Conservation (phyloP, 306 rosid genomes). For the Sechiopsis laciniata region DNA sequence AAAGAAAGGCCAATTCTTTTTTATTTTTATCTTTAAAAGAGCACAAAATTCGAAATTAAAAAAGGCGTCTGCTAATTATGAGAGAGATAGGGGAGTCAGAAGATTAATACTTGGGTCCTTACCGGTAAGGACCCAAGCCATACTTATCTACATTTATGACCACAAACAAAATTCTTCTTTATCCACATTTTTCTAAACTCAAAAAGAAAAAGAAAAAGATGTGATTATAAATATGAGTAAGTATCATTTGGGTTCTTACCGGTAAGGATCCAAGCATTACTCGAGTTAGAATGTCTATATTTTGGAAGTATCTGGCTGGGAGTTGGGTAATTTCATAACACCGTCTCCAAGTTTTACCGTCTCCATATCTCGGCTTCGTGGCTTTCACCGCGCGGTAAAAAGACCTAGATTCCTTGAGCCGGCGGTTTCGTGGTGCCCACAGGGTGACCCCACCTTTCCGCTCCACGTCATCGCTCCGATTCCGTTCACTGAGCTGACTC, state of each 20-base stretch:
- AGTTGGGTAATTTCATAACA: not conserved
- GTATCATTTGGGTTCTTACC: too few relatives aligned
- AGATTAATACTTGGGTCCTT: too few relatives aligned
- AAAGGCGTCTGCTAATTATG: too few relatives aligned
- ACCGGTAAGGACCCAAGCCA: too few relatives aligned
- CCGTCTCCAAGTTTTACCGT: not conserved
- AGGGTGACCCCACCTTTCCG: slow-evolving; percentile 6
- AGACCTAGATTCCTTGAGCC: slow-evolving; percentile 3
- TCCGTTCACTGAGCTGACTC: slow-evolving; percentile 13
- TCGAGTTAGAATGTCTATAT: not conserved
- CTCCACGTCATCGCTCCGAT: not conserved
- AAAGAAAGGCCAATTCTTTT: not conserved
- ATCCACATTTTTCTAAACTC: too few relatives aligned
- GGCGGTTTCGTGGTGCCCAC: slow-evolving; percentile 3
- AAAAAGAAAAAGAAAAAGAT: too few relatives aligned
- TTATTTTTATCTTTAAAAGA: not conserved
- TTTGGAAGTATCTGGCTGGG: not conserved
- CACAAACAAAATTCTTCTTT: too few relatives aligned
- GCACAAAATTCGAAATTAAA: not conserved
- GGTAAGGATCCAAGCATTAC: too few relatives aligned
- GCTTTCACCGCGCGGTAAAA: slow-evolving; percentile 1
- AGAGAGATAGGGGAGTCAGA: too few relatives aligned
- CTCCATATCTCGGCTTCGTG: not conserved
- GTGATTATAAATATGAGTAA: too few relatives aligned
- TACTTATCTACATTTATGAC: too few relatives aligned